phyloP scores from a whole-genome alignment of 148 eudicot genomes.

The Fagopyrum esculentum region DNA sequence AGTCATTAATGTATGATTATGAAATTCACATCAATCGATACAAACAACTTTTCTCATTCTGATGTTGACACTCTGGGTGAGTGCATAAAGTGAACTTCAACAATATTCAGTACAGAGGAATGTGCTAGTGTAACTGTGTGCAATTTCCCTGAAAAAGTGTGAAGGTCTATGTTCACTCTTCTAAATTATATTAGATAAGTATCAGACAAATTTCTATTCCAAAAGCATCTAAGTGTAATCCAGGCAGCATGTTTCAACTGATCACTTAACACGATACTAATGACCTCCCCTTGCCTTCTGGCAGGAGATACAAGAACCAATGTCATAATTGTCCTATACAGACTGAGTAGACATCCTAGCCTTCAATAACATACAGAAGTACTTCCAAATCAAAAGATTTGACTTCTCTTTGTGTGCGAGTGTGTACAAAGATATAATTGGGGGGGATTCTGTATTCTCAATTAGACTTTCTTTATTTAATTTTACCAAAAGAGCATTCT shows the following conservation, averaged over 20 bases:
- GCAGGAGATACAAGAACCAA: background rate
- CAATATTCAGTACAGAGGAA: background rate
- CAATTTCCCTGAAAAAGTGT: background rate
- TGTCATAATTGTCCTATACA: background rate
- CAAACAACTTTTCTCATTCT: slow-evolving; percentile 1
- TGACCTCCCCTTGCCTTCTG: background rate
- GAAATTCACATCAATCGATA: background rate
- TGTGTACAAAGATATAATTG: background rate
- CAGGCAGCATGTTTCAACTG: background rate
- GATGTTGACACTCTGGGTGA: background rate
- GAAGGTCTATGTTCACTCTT: background rate
- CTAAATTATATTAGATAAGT: background rate
- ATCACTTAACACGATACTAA: background rate
- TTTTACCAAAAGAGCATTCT: background rate
- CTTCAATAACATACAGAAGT: background rate
- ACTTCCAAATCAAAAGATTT: background rate
- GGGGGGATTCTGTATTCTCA: background rate
- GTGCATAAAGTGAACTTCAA: background rate
- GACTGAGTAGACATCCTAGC: background rate
- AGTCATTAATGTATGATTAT: background rate
- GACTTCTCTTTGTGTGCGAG: background rate
- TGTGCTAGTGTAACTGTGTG: background rate
- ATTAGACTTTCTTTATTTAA: background rate
- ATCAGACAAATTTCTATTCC: background rate
- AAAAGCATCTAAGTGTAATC: background rate